These are phyloP conservation scores for Euclidium syriacum DNA, from an alignment of 345 rosid species.

Conservation along the genomic window DNA sequence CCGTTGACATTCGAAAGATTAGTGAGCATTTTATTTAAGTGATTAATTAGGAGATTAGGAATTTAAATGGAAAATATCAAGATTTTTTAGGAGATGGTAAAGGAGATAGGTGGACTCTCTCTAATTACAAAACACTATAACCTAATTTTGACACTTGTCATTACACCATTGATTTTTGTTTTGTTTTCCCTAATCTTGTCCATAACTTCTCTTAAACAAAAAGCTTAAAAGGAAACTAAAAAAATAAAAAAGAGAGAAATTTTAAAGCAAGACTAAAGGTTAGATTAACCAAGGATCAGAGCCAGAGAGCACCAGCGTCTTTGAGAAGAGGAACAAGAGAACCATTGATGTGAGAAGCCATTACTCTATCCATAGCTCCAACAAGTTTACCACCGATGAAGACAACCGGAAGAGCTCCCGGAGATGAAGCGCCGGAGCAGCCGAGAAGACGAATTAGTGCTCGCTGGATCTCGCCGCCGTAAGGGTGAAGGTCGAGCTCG, in stretches of 20 bases:
- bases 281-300: conserved; percentile 27
- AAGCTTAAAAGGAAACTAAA: neutral
- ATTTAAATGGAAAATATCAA: neutral
- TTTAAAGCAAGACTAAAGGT: no score
- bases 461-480: conserved; percentile 58
- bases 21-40: neutral
- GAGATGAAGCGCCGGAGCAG: conserved; percentile 38
- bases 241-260: neutral
- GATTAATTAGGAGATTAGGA: neutral
- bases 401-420: conserved; percentile 71
- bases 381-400: conserved; percentile 90
- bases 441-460: conserved; percentile 62
- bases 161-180: conserved; percentile 5
- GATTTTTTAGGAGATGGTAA: neutral
- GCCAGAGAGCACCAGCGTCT: conserved; percentile 94
- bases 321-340: conserved; percentile 92
- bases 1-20: neutral
- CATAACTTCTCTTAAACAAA: neutral
- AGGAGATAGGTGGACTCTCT: conserved; percentile 1
- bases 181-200: conserved; percentile 9
- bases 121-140: conserved; percentile 21
- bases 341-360: conserved; percentile 93
- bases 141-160: conserved; percentile 27
- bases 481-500: conserved; percentile 82
- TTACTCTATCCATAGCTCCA: conserved; percentile 86